Conservation (phyloP, 2,329 filamentous ascomycete species). For the Cryphonectria naterciae region DNA sequence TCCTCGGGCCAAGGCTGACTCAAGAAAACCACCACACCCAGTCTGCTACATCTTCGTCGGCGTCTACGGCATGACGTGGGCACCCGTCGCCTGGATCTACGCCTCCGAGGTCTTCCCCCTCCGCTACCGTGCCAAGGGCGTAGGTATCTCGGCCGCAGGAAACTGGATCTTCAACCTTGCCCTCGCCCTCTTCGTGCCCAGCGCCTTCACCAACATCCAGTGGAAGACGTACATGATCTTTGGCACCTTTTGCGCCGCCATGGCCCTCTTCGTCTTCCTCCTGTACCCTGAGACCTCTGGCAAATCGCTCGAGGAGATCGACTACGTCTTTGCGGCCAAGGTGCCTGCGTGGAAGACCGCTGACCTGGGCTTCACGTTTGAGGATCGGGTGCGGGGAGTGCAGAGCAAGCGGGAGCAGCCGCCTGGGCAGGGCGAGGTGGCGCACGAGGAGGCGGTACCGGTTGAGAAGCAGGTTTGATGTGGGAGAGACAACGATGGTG, state of each 20-base stretch:
- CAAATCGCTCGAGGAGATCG: conserved; percentile 59
- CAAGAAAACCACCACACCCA: neutral
- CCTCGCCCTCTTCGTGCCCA: conserved; percentile 52
- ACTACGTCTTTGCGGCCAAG: conserved; percentile 49
- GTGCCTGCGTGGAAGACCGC: conserved; percentile 24
- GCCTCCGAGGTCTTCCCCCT: conserved; percentile 47
- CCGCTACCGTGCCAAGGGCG: conserved; percentile 55
- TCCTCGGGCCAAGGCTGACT: neutral
- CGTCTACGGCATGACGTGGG: conserved; percentile 42
- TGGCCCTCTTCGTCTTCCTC: conserved; percentile 57
- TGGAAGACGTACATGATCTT: conserved; percentile 59
- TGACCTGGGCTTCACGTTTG: conserved; percentile 21
- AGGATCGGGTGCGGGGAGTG: conserved; percentile 22
- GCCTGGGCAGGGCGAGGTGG: neutral
- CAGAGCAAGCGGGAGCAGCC: conserved; percentile 12
- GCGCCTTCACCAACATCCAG: conserved; percentile 48
- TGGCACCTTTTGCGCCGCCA: conserved; percentile 54
- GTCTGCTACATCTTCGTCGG: conserved; percentile 49
- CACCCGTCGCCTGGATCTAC: conserved; percentile 40
- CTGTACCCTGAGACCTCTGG: conserved; percentile 60
- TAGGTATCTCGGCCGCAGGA: conserved; percentile 54
- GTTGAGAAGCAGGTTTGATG: conserved; percentile 17
- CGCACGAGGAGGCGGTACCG: conserved; percentile 17
- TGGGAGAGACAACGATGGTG: neutral
- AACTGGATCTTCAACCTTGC: conserved; percentile 58